Evolutionary conservation across 257 asterid genomes (phyloP), one percentile per base, ranked within the genome.

Genomic region (Avicennia marina): DNA sequence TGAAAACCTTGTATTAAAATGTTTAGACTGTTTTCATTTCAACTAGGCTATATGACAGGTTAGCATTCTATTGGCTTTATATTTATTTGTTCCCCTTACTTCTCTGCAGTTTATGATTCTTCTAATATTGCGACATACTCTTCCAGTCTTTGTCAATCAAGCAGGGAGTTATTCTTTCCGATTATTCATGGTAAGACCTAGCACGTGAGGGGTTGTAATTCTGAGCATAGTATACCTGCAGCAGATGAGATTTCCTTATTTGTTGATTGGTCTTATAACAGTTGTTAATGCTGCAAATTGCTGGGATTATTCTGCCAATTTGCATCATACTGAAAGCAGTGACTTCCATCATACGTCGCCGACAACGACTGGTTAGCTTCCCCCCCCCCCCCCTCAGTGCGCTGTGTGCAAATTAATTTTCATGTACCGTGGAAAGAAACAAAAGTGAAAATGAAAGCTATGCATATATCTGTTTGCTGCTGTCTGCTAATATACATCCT

Each of bases 61-160:
- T 51, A 25, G 29, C 58, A 25, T 15, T 36, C 26, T 52, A 7
- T 47, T 1, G 18, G 32, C 4, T 59, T 67, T 49, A 45, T 43
- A 39, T 24, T 58, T 6, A 51, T 2, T 22, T 41, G 2, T 53
- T 21, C 33, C 13, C 7, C 61, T 12, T 43, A 24, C 51, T 49
- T 15, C 41, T n/a, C 16, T 72, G 73, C 89, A 93, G 99, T 81
- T 86, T 63, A 84, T 89, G 97, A 43, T 86, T 72, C 94, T 93
- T 65, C 75, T 93, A 22, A 79, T 89, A 11, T 64, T 86, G 66
- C 77, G 94, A 67, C 99, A 93, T 53, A 82, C 91, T 42, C 91
- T 93, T 50, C 99, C 97, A 0, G 43, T 82, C 67, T 69, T 89
- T 22, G 85, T 77, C 22, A 79, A 67, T 66, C 90, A 78, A 74